These are phyloP conservation scores for Vitis hybrid DNA, from an alignment of 177 flowering plant species.

Conservation along the genomic window DNA sequence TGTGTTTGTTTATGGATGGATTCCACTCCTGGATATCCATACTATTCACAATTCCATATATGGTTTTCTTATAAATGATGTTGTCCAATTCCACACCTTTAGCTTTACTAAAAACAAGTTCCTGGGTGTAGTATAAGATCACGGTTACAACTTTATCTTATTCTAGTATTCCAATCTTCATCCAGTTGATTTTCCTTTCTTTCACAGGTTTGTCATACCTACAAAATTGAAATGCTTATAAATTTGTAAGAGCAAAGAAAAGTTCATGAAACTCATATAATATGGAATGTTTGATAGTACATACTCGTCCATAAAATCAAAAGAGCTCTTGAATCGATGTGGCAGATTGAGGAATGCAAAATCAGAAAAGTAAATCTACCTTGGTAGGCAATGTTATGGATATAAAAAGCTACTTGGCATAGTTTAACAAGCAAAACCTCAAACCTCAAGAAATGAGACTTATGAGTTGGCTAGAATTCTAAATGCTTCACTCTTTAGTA, in stretches of 20 bases:
- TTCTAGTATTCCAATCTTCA: constrained; percentile 91
- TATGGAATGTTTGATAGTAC: background rate
- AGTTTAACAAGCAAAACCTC: background rate
- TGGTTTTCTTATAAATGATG: constrained; percentile 40
- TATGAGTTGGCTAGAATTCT: no score
- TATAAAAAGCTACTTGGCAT: constrained; percentile 19
- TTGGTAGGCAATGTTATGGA: constrained; percentile 33
- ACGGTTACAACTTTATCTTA: constrained; percentile 69
- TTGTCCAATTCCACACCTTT: constrained; percentile 81
- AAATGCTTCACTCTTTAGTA: no score
- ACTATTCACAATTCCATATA: constrained; percentile 79
- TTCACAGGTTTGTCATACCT: constrained; percentile 81
- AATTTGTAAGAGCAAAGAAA: no score
- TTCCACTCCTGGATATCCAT: constrained; percentile 98
- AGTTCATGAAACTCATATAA: no score
- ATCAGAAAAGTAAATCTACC: constrained; percentile 77
- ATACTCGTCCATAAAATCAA: constrained; percentile 84
- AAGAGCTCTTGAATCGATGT: constrained; percentile 53
- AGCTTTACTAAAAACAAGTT: constrained; percentile 59
- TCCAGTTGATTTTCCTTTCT: constrained; percentile 96
- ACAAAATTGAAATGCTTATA: background rate
- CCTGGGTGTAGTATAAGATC: constrained; percentile 84
- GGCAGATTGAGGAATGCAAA: constrained; percentile 68
- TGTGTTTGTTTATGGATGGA: constrained; percentile 70
- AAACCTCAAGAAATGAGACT: no score